Percentiles rank a stretch among this genome's conserved stretches.
phyloP scores from a whole-genome alignment of 495 filamentous ascomycete species.

The Talaromyces adpressus region DNA sequence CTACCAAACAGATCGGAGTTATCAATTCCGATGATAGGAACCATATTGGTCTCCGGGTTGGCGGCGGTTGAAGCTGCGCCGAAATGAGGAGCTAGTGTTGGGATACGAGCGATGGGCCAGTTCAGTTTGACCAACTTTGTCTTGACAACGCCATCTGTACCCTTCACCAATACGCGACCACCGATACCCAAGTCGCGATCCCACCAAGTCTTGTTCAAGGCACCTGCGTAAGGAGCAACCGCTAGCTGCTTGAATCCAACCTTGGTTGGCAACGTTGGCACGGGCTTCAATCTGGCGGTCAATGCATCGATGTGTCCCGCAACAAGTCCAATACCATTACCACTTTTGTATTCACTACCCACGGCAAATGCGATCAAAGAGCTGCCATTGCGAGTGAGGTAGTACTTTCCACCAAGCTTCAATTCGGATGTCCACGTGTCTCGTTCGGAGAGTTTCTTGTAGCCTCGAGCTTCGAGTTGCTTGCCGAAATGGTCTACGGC shows the following conservation, averaged over 20 bases:
- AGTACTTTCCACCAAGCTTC: slow-evolving; percentile 80
- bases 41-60: slow-evolving; percentile 89
- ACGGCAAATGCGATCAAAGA: slow-evolving; percentile 82
- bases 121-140: slow-evolving; percentile 80
- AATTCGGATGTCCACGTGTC: slow-evolving; percentile 72
- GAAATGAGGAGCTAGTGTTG: slow-evolving; percentile 91
- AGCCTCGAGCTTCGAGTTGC: slow-evolving; percentile 64
- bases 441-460: slow-evolving; percentile 69
- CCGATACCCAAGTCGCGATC: slow-evolving; percentile 88
- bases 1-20: slow-evolving; percentile 47
- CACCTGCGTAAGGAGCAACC: slow-evolving; percentile 89
- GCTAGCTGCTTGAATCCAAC: slow-evolving; percentile 85
- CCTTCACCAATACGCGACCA: slow-evolving; percentile 77
- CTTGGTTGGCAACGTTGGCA: slow-evolving; percentile 70
- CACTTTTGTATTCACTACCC: slow-evolving; percentile 73
- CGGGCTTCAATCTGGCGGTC: slow-evolving; percentile 82
- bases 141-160: slow-evolving; percentile 70
- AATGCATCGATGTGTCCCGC: slow-evolving; percentile 91
- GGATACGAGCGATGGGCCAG: slow-evolving; percentile 90
- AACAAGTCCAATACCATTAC: slow-evolving; percentile 74
- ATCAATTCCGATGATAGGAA: slow-evolving; percentile 88
- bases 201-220: slow-evolving; percentile 83
- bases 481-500: slow-evolving; percentile 68
- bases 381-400: slow-evolving; percentile 75
- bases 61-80: slow-evolving; percentile 68